Evolutionary conservation across 2,329 filamentous ascomycete species (phyloP).

Genomic region (Cercospora nicotianae): DNA sequence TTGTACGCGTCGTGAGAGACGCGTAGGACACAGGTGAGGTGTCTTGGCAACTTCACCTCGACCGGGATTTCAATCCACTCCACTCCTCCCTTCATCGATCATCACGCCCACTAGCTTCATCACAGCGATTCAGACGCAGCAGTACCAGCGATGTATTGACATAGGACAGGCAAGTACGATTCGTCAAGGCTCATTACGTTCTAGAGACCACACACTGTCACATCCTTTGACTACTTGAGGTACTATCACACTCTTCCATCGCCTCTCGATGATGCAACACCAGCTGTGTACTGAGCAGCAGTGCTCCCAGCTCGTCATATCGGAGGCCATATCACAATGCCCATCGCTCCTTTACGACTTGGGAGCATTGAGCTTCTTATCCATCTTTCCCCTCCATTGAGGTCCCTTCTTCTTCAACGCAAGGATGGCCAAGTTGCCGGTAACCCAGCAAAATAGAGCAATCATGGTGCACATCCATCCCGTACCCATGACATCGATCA

Average conservation of each 20-base stretch:
- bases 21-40: neutral
- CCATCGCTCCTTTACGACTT: neutral
- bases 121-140: neutral
- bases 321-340: neutral
- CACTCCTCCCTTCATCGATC: neutral
- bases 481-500: conserved; percentile 68
- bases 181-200: neutral
- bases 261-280: neutral
- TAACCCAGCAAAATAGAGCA: conserved; percentile 30
- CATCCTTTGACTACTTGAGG: neutral
- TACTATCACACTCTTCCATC: neutral
- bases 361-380: conserved; percentile 27
- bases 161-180: neutral
- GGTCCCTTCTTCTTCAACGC: conserved; percentile 35
- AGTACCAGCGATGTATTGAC: neutral
- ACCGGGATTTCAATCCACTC: neutral
- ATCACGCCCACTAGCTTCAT: neutral
- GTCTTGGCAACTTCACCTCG: neutral
- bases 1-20: neutral
- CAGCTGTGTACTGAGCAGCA: neutral
- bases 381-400: conserved; percentile 34
- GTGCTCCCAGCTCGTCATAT: neutral
- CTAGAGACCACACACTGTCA: neutral
- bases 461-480: conserved; percentile 71
- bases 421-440: conserved; percentile 31